Base-by-base conservation (phyloP, 257 asterid genomes). In the Penstemon eatonii region DNA sequence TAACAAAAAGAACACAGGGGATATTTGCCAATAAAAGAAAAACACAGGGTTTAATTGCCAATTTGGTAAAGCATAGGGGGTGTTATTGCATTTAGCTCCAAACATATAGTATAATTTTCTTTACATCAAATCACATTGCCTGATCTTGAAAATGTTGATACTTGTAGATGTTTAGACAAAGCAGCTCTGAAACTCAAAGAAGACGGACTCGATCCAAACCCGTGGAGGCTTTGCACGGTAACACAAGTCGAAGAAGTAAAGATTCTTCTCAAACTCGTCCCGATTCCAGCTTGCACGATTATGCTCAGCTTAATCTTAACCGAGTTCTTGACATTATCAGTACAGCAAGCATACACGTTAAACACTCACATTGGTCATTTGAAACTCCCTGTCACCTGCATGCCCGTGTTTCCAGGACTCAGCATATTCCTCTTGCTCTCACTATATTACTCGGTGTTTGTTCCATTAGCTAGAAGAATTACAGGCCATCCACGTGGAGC, bases 401-500 rank as follows among this genome's bases (percentile, higher is more conserved):
- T 90, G 99, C 99, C 99, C 0, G 99, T 93, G 49, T 93, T 93
- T 71, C 99, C 99, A 0, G 94, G 97, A 44, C 91, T 93, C 75
- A 90, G 97, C 87, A 90, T 93, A 60, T 90, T 93, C 85, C 70
- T 93, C 3, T 54, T 93, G 63, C 96, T 93, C 74, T 88, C 99
- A 5, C 83, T 93, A 8, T 93, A 93, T 45, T 93, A 93, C 78
- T 88, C 97, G 0, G 84, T 87, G 37, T 93, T 90, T 6, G 97
- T 93, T 56, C 99, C 99, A 5, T 46, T 93, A 38, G 88, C 96
- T 38, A 81, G 96, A 78, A 78, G 70, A 68, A 85, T 93, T 58
- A 93, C 97, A 7, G 99, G 99, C 8, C 96, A 93, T 75, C 99
- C 99, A 3, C 97, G 86, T 6, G 99, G 99, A 4, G 99, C 99